Evolutionary conservation across 495 filamentous ascomycete species (phyloP).

Genomic region (Hamigera avellanea): DNA sequence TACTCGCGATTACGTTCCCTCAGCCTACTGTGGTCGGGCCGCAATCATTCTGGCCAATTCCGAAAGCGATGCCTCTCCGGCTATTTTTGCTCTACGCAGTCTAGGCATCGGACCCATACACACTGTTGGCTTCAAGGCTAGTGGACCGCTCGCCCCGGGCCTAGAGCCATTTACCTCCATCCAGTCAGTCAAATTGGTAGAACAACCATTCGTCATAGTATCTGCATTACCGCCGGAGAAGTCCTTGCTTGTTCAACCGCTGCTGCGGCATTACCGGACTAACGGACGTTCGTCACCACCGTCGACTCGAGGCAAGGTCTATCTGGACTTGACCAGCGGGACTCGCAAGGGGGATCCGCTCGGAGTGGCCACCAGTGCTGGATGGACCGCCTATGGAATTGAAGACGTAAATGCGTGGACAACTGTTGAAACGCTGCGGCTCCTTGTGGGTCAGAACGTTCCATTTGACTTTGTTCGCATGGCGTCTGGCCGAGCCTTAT

Average conservation of each 20-base stretch:
- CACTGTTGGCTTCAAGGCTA: constrained; percentile 69
- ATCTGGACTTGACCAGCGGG: constrained; percentile 66
- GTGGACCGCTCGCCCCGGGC: constrained; percentile 47
- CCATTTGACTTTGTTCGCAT: constrained; percentile 77
- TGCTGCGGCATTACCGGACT: constrained; percentile 51
- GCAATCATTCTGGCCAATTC: constrained; percentile 60
- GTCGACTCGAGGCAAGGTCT: constrained; percentile 58
- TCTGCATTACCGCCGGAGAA: constrained; percentile 69
- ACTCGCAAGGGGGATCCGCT: constrained; percentile 56
- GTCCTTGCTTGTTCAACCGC: constrained; percentile 64
- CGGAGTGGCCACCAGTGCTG: constrained; percentile 52
- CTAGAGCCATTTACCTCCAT: constrained; percentile 71
- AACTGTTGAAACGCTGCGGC: constrained; percentile 63
- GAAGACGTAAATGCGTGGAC: constrained; percentile 73
- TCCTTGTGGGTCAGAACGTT: constrained; percentile 76
- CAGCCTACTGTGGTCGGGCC: constrained; percentile 61
- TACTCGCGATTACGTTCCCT: constrained; percentile 69
- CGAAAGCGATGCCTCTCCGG: constrained; percentile 58
- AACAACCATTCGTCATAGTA: constrained; percentile 69
- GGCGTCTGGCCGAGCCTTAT: constrained; percentile 59
- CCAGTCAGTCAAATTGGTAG: constrained; percentile 62
- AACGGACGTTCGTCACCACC: constrained; percentile 32
- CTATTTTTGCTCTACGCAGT: constrained; percentile 63
- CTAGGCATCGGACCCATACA: constrained; percentile 71
- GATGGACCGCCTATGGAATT: constrained; percentile 69